phyloP scores from a whole-genome alignment of 1,284 basidiomycete genomes.

The Sanguinoderma infundibulare region DNA sequence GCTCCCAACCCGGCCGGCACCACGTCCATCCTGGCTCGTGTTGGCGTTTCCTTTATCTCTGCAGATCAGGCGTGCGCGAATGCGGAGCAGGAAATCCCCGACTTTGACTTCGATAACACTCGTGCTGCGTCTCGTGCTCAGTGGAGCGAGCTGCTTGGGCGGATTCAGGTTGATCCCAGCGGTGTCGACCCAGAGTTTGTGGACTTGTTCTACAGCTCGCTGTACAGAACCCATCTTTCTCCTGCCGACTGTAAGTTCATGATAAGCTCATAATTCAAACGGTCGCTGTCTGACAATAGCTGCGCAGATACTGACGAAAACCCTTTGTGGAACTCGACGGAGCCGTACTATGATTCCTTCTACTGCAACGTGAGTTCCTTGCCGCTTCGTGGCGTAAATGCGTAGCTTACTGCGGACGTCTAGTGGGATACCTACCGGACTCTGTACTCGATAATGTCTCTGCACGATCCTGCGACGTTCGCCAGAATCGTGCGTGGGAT shows the following conservation, averaged over 20 bases:
- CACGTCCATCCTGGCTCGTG: conserved; percentile 55
- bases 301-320: conserved; percentile 66
- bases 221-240: conserved; percentile 69
- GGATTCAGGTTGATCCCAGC: conserved; percentile 56
- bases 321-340: conserved; percentile 63
- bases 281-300: neutral
- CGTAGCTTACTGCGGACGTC: neutral
- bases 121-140: conserved; percentile 45
- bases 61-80: conserved; percentile 61
- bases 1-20: conserved; percentile 25
- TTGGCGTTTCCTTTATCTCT: conserved; percentile 66
- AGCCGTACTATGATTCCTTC: conserved; percentile 71
- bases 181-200: conserved; percentile 53
- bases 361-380: conserved; percentile 71
- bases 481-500: conserved; percentile 61
- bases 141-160: conserved; percentile 62
- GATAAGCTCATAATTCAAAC: neutral
- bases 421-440: conserved; percentile 73
- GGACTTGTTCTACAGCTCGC: conserved; percentile 62
- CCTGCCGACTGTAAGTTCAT: conserved; percentile 59
- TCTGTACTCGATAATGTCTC: conserved; percentile 58
- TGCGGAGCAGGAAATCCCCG: conserved; percentile 62
- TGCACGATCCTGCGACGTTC: conserved; percentile 63
- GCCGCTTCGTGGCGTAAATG: too few species aligned
- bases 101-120: conserved; percentile 58